Base-by-base conservation (phyloP, 2,329 filamentous ascomycete species). In the Lasiodiplodia citricola region DNA sequence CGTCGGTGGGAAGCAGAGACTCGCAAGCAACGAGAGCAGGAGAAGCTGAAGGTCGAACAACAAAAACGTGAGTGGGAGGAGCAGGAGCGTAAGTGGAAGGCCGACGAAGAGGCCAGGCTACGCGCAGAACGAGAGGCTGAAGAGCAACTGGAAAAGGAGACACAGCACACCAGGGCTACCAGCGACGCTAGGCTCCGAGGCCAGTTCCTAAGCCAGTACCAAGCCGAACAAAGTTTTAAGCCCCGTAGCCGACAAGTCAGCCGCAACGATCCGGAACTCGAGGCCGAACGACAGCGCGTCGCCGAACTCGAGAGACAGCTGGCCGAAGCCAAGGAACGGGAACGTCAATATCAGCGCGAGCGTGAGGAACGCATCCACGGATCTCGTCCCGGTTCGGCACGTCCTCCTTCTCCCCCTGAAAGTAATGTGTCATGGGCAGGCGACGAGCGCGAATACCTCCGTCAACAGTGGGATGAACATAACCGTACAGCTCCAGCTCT, bases 191-290 rank as follows among this genome's bases (percentile, higher is more conserved):
- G 90, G 70, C 84, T 97, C 25, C 91, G 90, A 70, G 94, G 94
- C 2, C 94, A 97, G 76, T 94, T 91, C 74, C 86, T 97, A 63
- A 95, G 92, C 75, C 92, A 97, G 76, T 97, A 97, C 77, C 91
- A 93, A 77, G 89, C 90, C 23, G 90, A 93, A 72, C 89, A 92
- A 76, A 41, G 13, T 23, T 74, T 72, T 62, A 76, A 76, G 35
- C 73, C 79, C 10, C 76, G 75, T 47, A 80, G 78, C 68, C 78
- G 74, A 52, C 77, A 73, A 64, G 77, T 76, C 73, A 75, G 84
- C 70, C 75, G 77, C 75, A 73, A 74, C 73, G 77, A 80, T 69
- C 76, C 76, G 21, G 83, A 84, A 66, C 86, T 80, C 70, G 83
- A 82, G 28, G 80, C 83, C 2, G 87, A 95, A 78, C 88, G 85